Percentiles rank a stretch among this genome's conserved stretches.
Conservation (phyloP, 768 basidiomycete genomes). For the Leccinum incarnatum region DNA sequence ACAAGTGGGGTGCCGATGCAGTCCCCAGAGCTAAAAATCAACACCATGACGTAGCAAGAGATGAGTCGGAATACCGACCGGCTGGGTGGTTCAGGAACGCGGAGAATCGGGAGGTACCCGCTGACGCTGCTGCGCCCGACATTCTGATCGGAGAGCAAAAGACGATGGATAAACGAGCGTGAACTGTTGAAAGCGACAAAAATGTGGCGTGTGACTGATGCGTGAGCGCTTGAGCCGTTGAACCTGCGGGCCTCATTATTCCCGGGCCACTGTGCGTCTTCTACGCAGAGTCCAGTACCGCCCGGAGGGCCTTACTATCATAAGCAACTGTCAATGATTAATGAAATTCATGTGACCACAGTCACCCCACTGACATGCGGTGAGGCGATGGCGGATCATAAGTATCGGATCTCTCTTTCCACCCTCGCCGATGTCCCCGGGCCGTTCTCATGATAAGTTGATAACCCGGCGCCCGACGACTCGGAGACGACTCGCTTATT, state of each 20-base stretch:
- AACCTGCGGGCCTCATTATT: too few species aligned
- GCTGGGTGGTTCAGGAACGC: slow-evolving; percentile 93
- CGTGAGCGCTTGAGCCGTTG: not conserved
- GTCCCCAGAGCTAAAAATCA: slow-evolving; percentile 7
- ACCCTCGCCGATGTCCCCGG: too few species aligned
- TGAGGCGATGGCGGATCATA: too few species aligned
- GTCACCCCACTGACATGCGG: too few species aligned
- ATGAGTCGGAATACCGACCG: slow-evolving; percentile 46
- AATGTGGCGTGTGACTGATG: slow-evolving; percentile 14
- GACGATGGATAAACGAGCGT: slow-evolving; percentile 3
- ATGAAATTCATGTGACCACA: too few species aligned
- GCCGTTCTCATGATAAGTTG: not conserved
- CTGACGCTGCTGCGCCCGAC: slow-evolving; percentile 80
- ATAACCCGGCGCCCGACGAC: not conserved
- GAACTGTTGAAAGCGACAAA: not conserved
- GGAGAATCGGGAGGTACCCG: slow-evolving; percentile 70
- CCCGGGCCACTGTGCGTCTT: too few species aligned
- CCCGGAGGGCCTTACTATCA: too few species aligned
- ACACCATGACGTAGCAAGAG: not conserved
- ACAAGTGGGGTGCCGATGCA: not conserved
- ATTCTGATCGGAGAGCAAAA: slow-evolving; percentile 37
- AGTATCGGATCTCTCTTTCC: too few species aligned
- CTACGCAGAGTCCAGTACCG: too few species aligned
- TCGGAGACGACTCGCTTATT: not conserved
- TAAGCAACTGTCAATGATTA: too few species aligned